Conservation (phyloP, 257 asterid genomes). For the Gentiana dahurica region DNA sequence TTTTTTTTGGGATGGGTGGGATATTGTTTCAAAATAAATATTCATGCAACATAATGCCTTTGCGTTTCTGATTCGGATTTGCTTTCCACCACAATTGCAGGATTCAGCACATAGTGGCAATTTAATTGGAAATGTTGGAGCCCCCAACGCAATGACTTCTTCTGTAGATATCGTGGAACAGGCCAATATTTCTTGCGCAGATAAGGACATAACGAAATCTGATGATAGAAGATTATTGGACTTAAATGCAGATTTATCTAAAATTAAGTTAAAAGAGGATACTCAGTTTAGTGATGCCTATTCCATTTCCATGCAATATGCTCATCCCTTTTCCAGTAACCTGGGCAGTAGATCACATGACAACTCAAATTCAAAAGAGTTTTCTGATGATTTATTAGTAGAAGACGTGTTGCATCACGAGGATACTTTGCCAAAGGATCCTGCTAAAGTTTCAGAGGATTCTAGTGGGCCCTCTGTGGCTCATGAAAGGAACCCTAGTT, state of each 20-base stretch:
- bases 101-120: constrained; percentile 10
- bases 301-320: constrained; percentile 14
- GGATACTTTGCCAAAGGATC: constrained; percentile 31
- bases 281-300: constrained; percentile 16
- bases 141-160: constrained; percentile 41
- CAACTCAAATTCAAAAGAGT: constrained; percentile 20
- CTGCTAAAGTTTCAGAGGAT: constrained; percentile 38
- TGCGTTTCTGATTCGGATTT: constrained; percentile 6
- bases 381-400: constrained; percentile 31
- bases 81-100: constrained; percentile 10
- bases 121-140: constrained; percentile 25
- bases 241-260: constrained; percentile 28
- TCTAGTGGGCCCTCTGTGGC: constrained; percentile 25
- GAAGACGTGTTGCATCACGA: constrained; percentile 29
- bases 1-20: no score
- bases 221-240: constrained; percentile 25
- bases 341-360: constrained; percentile 16
- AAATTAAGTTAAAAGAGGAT: constrained; percentile 20
- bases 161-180: constrained; percentile 88
- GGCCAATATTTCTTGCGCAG: constrained; percentile 36
- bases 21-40: neutral
- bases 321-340: constrained; percentile 27
- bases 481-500: constrained; percentile 31
- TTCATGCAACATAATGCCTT: constrained; percentile 4
- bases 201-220: constrained; percentile 35